These are phyloP conservation scores for Xylaria curta DNA, from an alignment of 495 filamentous ascomycete genomes.

Conservation along the genomic window DNA sequence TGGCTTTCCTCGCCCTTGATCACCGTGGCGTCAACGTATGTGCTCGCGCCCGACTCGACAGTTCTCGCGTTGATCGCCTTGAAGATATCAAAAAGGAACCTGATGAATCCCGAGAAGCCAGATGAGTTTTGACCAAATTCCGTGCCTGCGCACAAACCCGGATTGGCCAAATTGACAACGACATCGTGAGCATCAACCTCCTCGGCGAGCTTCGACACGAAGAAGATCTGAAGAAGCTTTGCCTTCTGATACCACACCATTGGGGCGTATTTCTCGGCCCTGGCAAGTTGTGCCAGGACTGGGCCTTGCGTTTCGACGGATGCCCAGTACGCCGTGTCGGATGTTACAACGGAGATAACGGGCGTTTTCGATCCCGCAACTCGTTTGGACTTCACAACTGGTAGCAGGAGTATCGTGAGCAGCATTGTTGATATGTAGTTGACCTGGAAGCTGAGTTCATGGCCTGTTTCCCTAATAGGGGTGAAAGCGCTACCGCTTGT, in stretches of 20 bases:
- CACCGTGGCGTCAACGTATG: constrained; percentile 48
- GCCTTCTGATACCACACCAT: constrained; percentile 42
- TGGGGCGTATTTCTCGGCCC: constrained; percentile 32
- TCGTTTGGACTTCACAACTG: constrained; percentile 48
- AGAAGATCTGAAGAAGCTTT: constrained; percentile 50
- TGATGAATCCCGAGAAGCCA: constrained; percentile 12
- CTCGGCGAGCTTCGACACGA: constrained; percentile 49
- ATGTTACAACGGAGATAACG: constrained; percentile 49
- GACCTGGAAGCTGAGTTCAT: constrained; percentile 50
- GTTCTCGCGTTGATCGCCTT: constrained; percentile 38
- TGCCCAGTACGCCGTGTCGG: constrained; percentile 43
- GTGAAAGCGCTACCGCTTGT: constrained; percentile 36
- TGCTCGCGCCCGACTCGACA: constrained; percentile 42
- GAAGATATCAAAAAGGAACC: constrained; percentile 33
- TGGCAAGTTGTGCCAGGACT: constrained; percentile 46
- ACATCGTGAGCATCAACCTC: constrained; percentile 48
- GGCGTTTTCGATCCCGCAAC: constrained; percentile 34
- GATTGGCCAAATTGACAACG: constrained; percentile 56
- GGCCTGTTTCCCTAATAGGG: constrained; percentile 45
- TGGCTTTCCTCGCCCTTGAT: constrained; percentile 53
- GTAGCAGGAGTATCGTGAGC: constrained; percentile 53
- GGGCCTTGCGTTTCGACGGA: constrained; percentile 42
- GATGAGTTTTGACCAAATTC: constrained; percentile 36
- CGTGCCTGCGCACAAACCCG: constrained; percentile 50
- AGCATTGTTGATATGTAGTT: constrained; percentile 55